These are phyloP conservation scores for Acanthamoeba castellanii DNA, from an alignment of 208 protist species.

Conservation along the genomic window DNA sequence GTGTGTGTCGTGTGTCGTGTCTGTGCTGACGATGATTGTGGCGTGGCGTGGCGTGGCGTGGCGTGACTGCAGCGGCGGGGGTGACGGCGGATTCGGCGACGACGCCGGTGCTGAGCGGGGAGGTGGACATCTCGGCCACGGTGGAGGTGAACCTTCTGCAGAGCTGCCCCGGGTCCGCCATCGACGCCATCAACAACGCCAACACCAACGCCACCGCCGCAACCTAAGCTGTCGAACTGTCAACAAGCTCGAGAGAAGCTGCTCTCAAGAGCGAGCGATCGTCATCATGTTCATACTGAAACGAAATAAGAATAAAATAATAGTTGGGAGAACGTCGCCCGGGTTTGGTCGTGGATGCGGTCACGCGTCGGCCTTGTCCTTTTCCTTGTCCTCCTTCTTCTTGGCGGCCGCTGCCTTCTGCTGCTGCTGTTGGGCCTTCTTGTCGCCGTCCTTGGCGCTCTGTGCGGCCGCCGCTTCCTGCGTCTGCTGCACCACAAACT, in stretches of 20 bases:
- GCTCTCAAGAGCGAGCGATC: neutral
- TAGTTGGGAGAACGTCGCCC: neutral
- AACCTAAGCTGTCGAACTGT: neutral
- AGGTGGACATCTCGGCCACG: constrained; percentile 27
- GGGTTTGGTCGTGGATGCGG: neutral
- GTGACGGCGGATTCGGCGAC: neutral
- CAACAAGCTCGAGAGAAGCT: neutral
- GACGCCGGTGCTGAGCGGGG: constrained; percentile 21
- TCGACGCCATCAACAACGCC: constrained; percentile 50
- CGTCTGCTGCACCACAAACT: constrained; percentile 74
- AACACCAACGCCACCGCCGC: neutral
- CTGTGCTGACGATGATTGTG: neutral
- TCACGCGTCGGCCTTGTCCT: neutral
- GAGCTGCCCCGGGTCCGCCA: constrained; percentile 22
- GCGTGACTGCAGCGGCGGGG: neutral
- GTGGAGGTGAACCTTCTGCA: constrained; percentile 32
- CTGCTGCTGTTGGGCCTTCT: constrained; percentile 9
- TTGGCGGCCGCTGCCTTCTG: neutral
- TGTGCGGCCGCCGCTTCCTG: constrained; percentile 11
- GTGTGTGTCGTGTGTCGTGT: neutral
- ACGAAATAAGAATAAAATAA: constrained; percentile 1
- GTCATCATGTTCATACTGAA: neutral
- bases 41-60: neutral
- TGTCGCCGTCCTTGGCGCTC: constrained; percentile 36
- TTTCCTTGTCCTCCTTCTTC: constrained; percentile 52